These are phyloP conservation scores for Sclerotinia trifoliorum DNA, from an alignment of 2,329 filamentous ascomycete species.

Conservation along the genomic window DNA sequence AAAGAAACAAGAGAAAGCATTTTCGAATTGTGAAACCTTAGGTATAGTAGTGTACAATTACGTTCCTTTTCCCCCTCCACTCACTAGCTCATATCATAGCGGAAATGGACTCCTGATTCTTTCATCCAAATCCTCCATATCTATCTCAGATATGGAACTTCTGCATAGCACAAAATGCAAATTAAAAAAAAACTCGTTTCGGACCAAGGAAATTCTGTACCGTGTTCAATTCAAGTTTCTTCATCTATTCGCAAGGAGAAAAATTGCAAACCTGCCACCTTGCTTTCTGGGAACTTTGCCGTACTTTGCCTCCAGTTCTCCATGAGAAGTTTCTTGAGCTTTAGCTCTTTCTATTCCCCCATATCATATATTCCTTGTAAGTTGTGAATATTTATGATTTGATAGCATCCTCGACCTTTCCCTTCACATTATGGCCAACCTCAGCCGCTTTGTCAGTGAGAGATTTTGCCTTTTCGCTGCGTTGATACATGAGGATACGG, in stretches of 20 bases:
- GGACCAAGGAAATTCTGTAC: conserved; percentile 2
- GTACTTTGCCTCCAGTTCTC: neutral
- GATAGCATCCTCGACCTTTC: conserved; percentile 41
- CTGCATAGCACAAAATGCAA: neutral
- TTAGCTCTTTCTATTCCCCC: neutral
- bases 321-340: neutral
- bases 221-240: neutral
- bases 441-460: conserved; percentile 32
- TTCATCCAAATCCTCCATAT: neutral
- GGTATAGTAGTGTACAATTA: conserved; percentile 6
- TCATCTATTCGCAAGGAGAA: neutral
- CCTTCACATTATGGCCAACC: conserved; percentile 23
- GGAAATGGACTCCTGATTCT: neutral
- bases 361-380: neutral
- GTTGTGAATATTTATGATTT: conserved; percentile 38
- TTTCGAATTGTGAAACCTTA: neutral
- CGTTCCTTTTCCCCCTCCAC: neutral
- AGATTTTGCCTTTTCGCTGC: conserved; percentile 53
- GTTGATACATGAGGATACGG: conserved; percentile 69
- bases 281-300: neutral
- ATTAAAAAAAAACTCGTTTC: neutral
- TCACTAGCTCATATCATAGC: neutral
- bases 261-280: conserved; percentile 2
- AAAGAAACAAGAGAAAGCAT: neutral
- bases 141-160: neutral